Evolutionary conservation across 129 eudicot species (phyloP).

Genomic region (Silybum marianum): DNA sequence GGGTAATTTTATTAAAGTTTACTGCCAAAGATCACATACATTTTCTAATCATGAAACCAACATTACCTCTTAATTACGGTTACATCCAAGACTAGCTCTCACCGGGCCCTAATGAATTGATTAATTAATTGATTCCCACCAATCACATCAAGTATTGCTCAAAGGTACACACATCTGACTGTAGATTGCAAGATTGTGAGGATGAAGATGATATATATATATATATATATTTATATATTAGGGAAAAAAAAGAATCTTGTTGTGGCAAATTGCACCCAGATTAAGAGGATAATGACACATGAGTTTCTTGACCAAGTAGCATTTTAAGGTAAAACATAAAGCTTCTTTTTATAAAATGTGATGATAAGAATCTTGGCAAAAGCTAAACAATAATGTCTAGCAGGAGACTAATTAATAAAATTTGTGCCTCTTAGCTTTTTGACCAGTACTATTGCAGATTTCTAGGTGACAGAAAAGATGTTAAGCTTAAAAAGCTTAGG

Average conservation of each 20-base stretch:
- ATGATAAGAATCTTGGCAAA: constrained; percentile 88
- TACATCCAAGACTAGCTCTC: neutral
- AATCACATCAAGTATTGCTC: neutral
- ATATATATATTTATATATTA: neutral
- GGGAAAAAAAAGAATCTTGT: constrained; percentile 22
- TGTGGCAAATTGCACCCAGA: constrained; percentile 17
- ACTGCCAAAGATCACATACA: constrained; percentile 27
- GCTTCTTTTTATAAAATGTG: constrained; percentile 61
- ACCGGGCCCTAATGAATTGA: neutral
- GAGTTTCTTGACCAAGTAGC: constrained; percentile 45
- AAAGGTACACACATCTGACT: neutral
- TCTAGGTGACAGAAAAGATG: constrained; percentile 46
- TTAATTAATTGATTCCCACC: neutral
- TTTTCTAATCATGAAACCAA: constrained; percentile 23
- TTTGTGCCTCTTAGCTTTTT: constrained; percentile 60
- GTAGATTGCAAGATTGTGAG: constrained; percentile 4
- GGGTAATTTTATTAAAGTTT: constrained; percentile 19
- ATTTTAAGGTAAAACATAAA: constrained; percentile 68
- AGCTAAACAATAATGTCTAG: constrained; percentile 79
- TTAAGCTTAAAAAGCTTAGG: constrained; percentile 56
- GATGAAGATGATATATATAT: constrained; percentile 12
- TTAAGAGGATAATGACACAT: constrained; percentile 40
- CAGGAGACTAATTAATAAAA: constrained; percentile 60
- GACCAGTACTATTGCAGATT: constrained; percentile 48
- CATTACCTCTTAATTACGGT: neutral